Percentiles rank a stretch among this genome's conserved stretches.
Evolutionary conservation across 331 rosid genomes (phyloP).

Genomic region (Dryas integrifolia): DNA sequence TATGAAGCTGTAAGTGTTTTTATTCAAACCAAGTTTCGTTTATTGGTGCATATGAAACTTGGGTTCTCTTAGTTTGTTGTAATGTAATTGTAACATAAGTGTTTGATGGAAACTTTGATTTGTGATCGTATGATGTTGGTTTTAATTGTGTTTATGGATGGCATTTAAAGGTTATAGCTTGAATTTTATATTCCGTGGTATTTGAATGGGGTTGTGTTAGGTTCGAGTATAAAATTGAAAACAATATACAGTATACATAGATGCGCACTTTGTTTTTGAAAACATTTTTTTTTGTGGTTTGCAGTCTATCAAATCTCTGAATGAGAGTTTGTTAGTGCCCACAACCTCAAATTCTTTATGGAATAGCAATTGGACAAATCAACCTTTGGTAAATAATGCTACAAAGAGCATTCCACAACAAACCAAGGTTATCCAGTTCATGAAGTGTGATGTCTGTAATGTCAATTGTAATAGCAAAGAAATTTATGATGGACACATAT

Average conservation of each 20-base stretch:
- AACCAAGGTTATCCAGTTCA: conserved; percentile 28
- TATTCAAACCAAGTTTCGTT: background rate
- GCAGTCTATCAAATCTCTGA: conserved; percentile 43
- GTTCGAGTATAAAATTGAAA: no score
- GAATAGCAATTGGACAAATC: conserved; percentile 33
- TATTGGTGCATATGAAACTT: background rate
- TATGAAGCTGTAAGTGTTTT: conserved; percentile 34
- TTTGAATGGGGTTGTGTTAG: no score
- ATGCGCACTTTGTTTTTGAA: conserved; percentile 3
- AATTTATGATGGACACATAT: conserved; percentile 38
- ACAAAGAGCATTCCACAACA: conserved; percentile 26
- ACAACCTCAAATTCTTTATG: conserved; percentile 37
- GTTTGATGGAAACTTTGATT: conserved; percentile 3
- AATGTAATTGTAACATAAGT: background rate
- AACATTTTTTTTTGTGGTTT: conserved; percentile 22
- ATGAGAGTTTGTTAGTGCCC: conserved; percentile 34
- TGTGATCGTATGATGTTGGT: background rate
- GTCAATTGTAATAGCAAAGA: conserved; percentile 37
- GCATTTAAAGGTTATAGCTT: background rate
- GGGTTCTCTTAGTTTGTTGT: background rate
- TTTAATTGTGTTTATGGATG: background rate
- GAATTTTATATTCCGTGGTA: background rate
- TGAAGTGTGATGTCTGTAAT: conserved; percentile 40
- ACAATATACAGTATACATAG: no score
- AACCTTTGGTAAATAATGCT: conserved; percentile 20